Percentiles rank a stretch among this genome's conserved stretches.
Evolutionary conservation across 257 asterid species (phyloP).

Genomic region (Scutellaria baicalensis): DNA sequence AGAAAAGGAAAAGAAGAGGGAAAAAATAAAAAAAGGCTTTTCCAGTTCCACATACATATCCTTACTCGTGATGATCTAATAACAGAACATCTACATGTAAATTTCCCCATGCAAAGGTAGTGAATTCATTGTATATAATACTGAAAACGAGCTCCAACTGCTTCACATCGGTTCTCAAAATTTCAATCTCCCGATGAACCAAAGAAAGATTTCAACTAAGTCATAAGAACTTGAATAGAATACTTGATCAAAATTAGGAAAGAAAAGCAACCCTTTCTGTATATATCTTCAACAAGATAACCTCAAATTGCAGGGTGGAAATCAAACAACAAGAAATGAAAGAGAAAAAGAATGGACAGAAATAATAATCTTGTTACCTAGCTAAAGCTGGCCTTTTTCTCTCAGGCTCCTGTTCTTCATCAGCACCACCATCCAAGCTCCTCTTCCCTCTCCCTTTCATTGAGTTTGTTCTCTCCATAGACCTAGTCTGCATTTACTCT

Average conservation of each 20-base stretch:
- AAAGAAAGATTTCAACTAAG: neutral
- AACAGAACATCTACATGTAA: neutral
- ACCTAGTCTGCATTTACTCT: slow-evolving; percentile 81
- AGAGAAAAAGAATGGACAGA: neutral
- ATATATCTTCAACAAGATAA: neutral
- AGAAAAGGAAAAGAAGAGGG: too few relatives aligned
- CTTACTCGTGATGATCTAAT: neutral
- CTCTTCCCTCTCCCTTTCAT: slow-evolving; percentile 76
- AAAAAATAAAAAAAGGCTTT: neutral
- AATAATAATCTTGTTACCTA: slow-evolving; percentile 21
- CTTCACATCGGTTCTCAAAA: neutral
- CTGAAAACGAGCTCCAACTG: neutral
- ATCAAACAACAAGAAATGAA: neutral
- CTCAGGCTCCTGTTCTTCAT: slow-evolving; percentile 58
- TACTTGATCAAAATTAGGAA: neutral
- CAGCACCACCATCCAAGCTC: slow-evolving; percentile 64
- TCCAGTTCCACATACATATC: neutral
- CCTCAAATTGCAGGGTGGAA: neutral
- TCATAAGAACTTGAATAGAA: neutral
- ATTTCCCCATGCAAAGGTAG: neutral
- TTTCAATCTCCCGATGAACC: neutral
- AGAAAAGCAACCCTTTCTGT: neutral
- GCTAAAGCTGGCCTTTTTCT: slow-evolving; percentile 45
- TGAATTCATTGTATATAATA: neutral
- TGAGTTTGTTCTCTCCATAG: slow-evolving; percentile 70